A percentile compares a stretch with the other conserved stretches of the same genome.
These are phyloP conservation scores for Mimosa pudica DNA, from an alignment of 306 rosid species.

Conservation along the genomic window DNA sequence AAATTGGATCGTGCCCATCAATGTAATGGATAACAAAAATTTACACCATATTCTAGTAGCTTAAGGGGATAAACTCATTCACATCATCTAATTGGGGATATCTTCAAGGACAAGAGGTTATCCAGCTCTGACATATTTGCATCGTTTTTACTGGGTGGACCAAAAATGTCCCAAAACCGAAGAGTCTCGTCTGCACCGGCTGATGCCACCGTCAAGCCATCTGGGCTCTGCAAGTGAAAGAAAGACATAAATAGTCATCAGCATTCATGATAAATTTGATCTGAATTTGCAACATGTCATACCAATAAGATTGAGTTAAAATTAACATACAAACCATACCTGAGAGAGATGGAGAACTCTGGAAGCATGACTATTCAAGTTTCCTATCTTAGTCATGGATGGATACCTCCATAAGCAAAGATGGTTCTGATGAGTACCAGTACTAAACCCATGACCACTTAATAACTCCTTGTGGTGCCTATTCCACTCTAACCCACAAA, in stretches of 20 bases:
- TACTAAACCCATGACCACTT: slow-evolving; percentile 79
- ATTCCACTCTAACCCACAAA: slow-evolving; percentile 86
- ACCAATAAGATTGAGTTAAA: not conserved
- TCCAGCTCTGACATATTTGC: slow-evolving; percentile 46
- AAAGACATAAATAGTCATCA: not conserved
- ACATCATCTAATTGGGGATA: slow-evolving; percentile 61
- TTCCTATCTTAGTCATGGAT: slow-evolving; percentile 64
- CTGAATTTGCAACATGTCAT: not conserved
- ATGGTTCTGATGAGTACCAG: slow-evolving; percentile 43
- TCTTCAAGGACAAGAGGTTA: slow-evolving; percentile 56
- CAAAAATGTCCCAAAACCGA: slow-evolving; percentile 74
- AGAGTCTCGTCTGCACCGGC: slow-evolving; percentile 80
- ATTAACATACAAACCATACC: slow-evolving; percentile 43
- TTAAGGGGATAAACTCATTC: slow-evolving; percentile 17
- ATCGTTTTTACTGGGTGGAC: slow-evolving; percentile 48
- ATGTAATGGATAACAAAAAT: slow-evolving; percentile 4
- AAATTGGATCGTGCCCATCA: not conserved
- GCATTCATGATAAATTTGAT: not conserved
- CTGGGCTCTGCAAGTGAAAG: slow-evolving; percentile 65
- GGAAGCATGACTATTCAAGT: slow-evolving; percentile 51
- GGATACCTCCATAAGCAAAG: slow-evolving; percentile 78
- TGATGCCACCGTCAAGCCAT: slow-evolving; percentile 72
- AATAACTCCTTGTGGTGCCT: slow-evolving; percentile 71
- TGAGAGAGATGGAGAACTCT: slow-evolving; percentile 73
- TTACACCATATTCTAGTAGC: slow-evolving; percentile 14